Percentiles rank a stretch among this genome's conserved stretches.
Evolutionary conservation across 495 filamentous ascomycete species (phyloP).

Genomic region (Talaromyces wortmannii): DNA sequence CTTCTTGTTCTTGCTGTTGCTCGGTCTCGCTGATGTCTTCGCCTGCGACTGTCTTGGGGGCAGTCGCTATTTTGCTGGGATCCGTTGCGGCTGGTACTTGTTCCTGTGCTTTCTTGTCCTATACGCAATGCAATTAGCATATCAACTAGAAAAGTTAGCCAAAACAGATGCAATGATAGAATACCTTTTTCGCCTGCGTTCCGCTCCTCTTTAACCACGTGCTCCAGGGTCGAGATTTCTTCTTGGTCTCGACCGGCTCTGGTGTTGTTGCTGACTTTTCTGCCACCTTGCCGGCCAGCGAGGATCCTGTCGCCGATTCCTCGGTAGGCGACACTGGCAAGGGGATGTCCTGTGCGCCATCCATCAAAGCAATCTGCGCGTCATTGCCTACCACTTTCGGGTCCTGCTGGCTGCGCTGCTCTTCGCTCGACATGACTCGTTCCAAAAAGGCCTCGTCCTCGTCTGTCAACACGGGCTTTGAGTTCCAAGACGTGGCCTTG

Average conservation of each 20-base stretch:
- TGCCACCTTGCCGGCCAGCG: too few species aligned
- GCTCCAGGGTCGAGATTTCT: slow-evolving; percentile 41
- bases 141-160: background rate
- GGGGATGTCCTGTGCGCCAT: slow-evolving; percentile 24
- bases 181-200: slow-evolving; percentile 29
- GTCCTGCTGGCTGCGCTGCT: slow-evolving; percentile 10
- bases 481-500: slow-evolving; percentile 23
- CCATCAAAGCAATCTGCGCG: slow-evolving; percentile 20
- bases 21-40: slow-evolving; percentile 28
- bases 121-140: background rate
- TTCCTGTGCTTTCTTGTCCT: background rate
- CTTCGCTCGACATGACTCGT: slow-evolving; percentile 32
- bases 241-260: slow-evolving; percentile 13
- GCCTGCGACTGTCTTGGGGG: slow-evolving; percentile 16
- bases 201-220: slow-evolving; percentile 33
- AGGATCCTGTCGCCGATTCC: slow-evolving; percentile 22
- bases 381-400: slow-evolving; percentile 14
- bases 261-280: slow-evolving; percentile 11
- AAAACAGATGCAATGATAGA: background rate
- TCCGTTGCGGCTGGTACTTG: background rate
- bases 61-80: slow-evolving; percentile 8
- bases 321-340: slow-evolving; percentile 32
- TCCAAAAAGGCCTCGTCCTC: slow-evolving; percentile 52
- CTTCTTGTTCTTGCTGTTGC: slow-evolving; percentile 57
- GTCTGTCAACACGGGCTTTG: slow-evolving; percentile 40